Base-by-base conservation (phyloP, 2,329 filamentous ascomycete species). In the Aspergillus flavus region DNA sequence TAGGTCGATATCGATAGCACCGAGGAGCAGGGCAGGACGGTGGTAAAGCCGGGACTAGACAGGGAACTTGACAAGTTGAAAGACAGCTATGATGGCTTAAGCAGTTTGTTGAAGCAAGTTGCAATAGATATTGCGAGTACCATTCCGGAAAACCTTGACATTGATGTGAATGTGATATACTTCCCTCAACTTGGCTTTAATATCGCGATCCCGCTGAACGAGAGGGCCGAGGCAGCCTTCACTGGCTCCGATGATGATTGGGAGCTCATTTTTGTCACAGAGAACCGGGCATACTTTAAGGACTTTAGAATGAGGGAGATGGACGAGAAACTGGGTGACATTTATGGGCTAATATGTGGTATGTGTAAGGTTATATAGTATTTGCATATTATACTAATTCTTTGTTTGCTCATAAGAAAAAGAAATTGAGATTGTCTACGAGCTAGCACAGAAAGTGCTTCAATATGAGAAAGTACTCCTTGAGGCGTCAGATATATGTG, bases 131-230 rank as follows among this genome's bases (percentile, higher is more conserved):
- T 97, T 61, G 85, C 86, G 0, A 76, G 78, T 16, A 82, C 84
- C 1, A 81, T 95, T 23, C 90, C 93, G 1, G 82, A 85, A 63
- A 82, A 84, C 21, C 62, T 79, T 5, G 76, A 85, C 1, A 79
- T 83, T 26, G 80, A 83, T 14, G 76, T 90, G 39, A 94, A 94
- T 60, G 96, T 96, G 66, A 90, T 95, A 21, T 97, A 95, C 75
- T 91, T 96, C 65, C 94, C 94, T 0, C 93, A 97, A 71, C 86
- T 97, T 43, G 95, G 95, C 0, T 99, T 97, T 73, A 85, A 97
- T 43, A 91, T 93, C 2, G 88, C 90, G 0, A 88, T 96, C 19
- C 85, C 85, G 2, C 76, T 89, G 4, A 86, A 93, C 68, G 79
- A 83, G 16, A 87, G 85, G 1, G 87, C 87, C 0, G 79, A 83